Percentiles rank a stretch among this genome's conserved stretches.
phyloP scores from a whole-genome alignment of 225 moss, liverwort and hornwort species.

The Neckera pumila region DNA sequence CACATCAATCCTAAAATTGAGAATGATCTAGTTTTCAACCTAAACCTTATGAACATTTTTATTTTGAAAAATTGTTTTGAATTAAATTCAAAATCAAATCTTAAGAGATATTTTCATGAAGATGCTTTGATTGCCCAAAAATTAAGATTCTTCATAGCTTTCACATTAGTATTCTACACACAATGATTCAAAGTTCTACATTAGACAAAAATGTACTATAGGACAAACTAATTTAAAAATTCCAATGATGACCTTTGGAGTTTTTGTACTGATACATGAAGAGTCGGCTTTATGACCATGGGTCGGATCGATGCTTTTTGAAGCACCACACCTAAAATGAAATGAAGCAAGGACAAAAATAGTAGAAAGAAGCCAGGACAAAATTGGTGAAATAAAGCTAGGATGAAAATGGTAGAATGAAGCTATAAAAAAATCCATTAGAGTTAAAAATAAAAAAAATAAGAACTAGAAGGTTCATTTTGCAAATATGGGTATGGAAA shows the following conservation, averaged over 20 bases:
- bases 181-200: neutral
- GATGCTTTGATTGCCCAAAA: too few relatives aligned
- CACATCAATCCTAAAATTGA: neutral
- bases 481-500: too few relatives aligned
- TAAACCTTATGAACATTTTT: accelerated
- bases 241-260: neutral
- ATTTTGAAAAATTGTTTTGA: neutral
- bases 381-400: too few relatives aligned
- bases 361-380: too few relatives aligned
- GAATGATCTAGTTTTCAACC: neutral
- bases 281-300: accelerated
- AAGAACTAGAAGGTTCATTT: too few relatives aligned
- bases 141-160: neutral
- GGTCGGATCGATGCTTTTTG: neutral
- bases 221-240: neutral
- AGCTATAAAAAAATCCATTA: too few relatives aligned
- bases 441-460: too few relatives aligned
- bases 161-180: neutral
- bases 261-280: neutral
- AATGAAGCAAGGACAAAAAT: neutral
- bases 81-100: neutral
- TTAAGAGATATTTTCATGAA: neutral
- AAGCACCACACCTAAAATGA: neutral
- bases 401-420: too few relatives aligned
- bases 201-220: neutral